These are phyloP conservation scores for Diaporthe amygdali DNA, from an alignment of 2,329 filamentous ascomycete genomes.

Conservation along the genomic window DNA sequence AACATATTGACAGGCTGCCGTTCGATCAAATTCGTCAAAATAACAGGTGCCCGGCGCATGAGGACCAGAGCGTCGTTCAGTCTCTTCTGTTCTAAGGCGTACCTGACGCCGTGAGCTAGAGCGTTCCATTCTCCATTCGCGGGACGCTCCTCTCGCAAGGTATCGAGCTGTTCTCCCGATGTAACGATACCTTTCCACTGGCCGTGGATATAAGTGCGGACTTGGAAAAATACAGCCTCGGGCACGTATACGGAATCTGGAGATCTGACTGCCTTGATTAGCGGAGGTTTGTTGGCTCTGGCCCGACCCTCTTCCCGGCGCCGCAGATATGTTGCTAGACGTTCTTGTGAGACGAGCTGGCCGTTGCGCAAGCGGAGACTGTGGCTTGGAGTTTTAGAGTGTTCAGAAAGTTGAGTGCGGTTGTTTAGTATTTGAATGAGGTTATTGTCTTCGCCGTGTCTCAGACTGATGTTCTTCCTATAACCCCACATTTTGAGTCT, in stretches of 20 bases:
- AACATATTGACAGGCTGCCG: not conserved
- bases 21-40: not conserved
- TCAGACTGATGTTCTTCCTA: slow-evolving; percentile 17
- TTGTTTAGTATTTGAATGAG: not conserved
- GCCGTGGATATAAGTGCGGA: not conserved
- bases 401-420: not conserved
- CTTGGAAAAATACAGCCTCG: not conserved
- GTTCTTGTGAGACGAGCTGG: slow-evolving; percentile 12
- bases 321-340: not conserved
- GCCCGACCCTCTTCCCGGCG: not conserved
- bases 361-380: not conserved
- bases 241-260: not conserved
- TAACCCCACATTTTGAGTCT: not conserved
- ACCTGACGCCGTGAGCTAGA: not conserved
- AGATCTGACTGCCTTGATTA: not conserved
- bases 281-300: not conserved
- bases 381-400: not conserved
- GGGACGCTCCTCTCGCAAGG: not conserved
- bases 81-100: not conserved
- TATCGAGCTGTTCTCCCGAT: not conserved
- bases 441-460: not conserved
- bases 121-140: not conserved
- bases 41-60: not conserved
- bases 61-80: not conserved
- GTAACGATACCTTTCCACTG: not conserved